Evolutionary conservation across 768 basidiomycete species (phyloP).

Genomic region (Boletellus ananiceps): DNA sequence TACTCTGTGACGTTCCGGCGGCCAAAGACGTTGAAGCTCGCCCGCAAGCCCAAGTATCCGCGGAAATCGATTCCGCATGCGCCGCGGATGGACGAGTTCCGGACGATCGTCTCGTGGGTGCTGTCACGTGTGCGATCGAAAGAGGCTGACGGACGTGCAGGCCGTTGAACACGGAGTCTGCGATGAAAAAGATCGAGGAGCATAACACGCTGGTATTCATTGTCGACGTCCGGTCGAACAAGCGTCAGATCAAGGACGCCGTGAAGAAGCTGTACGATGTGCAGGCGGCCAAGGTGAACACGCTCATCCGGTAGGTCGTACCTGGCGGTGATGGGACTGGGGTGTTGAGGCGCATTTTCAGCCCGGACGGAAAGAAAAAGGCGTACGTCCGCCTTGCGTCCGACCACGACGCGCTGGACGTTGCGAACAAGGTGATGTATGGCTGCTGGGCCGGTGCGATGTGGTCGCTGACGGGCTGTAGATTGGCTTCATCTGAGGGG

Average conservation of each 20-base stretch:
- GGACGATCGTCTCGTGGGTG: conserved; percentile 85
- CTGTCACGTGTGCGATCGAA: background rate
- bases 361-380: conserved; percentile 99
- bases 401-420: conserved; percentile 95
- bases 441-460: background rate
- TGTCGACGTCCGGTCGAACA: conserved; percentile 92
- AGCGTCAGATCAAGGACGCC: conserved; percentile 98
- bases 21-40: conserved; percentile 85
- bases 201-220: conserved; percentile 99
- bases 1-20: conserved; percentile 90
- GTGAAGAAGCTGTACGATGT: conserved; percentile 99
- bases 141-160: conserved; percentile 32
- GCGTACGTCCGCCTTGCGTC: conserved; percentile 93
- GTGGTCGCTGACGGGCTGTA: conserved; percentile 27
- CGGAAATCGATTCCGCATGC: conserved; percentile 90
- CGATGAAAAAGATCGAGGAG: conserved; percentile 99
- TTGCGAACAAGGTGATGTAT: conserved; percentile 85
- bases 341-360: conserved; percentile 26
- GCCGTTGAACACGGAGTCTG: conserved; percentile 90
- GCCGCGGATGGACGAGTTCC: conserved; percentile 94
- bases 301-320: conserved; percentile 80
- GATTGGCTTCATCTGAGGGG: conserved; percentile 88
- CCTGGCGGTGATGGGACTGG: background rate
- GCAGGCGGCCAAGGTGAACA: conserved; percentile 94
- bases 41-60: conserved; percentile 89